Conservation (phyloP, 768 basidiomycete species). For the Boletus rex-veris region DNA sequence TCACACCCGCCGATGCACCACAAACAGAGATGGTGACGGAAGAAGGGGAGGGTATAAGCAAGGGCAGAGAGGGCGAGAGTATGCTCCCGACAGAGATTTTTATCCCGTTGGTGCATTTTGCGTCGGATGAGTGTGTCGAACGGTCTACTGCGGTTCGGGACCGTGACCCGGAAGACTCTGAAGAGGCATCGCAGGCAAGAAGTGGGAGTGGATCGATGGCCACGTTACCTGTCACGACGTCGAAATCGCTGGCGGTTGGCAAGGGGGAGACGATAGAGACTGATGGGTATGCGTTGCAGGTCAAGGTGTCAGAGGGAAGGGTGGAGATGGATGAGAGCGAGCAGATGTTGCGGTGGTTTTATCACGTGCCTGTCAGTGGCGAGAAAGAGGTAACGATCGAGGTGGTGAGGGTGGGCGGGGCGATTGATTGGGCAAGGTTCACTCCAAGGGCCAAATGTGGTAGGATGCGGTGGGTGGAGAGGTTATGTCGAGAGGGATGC, state of each 20-base stretch:
- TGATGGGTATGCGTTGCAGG: conserved; percentile 37
- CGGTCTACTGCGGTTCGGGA: conserved; percentile 9
- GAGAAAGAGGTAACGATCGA: conserved; percentile 37
- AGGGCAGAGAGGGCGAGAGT: conserved; percentile 22
- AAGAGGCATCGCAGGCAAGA: background rate
- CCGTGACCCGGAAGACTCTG: background rate
- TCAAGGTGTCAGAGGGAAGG: conserved; percentile 45
- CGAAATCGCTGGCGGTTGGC: background rate
- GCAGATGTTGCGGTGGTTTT: conserved; percentile 52
- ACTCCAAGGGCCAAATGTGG: background rate
- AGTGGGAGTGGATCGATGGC: conserved; percentile 12
- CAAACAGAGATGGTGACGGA: background rate
- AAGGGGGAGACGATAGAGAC: conserved; percentile 13
- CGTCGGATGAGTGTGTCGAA: conserved; percentile 38
- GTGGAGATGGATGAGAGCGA: conserved; percentile 46
- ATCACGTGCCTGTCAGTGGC: conserved; percentile 32
- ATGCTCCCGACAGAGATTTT: conserved; percentile 82
- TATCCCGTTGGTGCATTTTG: conserved; percentile 88
- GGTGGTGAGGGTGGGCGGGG: conserved; percentile 40
- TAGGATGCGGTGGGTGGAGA: conserved; percentile 5
- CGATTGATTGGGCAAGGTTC: conserved; percentile 28
- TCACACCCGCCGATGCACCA: conserved; percentile 54
- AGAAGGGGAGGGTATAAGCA: background rate
- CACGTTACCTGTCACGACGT: conserved; percentile 7
- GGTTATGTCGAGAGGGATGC: conserved; percentile 19